Evolutionary conservation across 768 basidiomycete genomes (phyloP).

Genomic region (Macrocybe gigantea): DNA sequence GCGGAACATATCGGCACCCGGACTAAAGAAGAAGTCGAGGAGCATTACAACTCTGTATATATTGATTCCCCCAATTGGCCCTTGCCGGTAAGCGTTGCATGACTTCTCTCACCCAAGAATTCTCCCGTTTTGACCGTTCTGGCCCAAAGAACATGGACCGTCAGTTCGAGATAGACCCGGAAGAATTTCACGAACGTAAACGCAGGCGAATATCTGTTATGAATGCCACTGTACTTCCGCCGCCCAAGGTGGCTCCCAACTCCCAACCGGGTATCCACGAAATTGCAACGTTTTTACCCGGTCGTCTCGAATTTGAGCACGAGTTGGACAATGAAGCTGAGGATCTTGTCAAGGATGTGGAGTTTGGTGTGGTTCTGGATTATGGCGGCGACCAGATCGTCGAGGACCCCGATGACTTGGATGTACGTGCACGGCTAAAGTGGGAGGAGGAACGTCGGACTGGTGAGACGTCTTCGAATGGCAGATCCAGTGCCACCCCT

Average conservation of each 20-base stretch:
- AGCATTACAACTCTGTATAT: conserved; percentile 82
- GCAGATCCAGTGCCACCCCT: conserved; percentile 21
- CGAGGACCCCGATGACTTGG: conserved; percentile 74
- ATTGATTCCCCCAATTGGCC: conserved; percentile 78
- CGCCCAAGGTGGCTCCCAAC: conserved; percentile 72
- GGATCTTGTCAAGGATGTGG: conserved; percentile 89
- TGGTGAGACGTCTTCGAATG: conserved; percentile 17
- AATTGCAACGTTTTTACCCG: conserved; percentile 88
- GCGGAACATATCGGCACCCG: conserved; percentile 93
- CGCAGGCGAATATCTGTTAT: conserved; percentile 82
- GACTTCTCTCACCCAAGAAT: not conserved
- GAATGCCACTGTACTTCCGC: conserved; percentile 48
- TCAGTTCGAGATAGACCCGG: conserved; percentile 66
- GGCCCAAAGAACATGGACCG: conserved; percentile 41
- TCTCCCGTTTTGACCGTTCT: not conserved
- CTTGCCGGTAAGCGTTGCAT: conserved; percentile 54
- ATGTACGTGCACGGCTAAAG: conserved; percentile 53
- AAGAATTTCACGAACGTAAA: conserved; percentile 86
- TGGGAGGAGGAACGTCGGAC: conserved; percentile 43
- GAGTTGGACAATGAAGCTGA: conserved; percentile 98
- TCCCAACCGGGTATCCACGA: conserved; percentile 93
- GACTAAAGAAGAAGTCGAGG: conserved; percentile 88
- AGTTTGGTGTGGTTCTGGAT: conserved; percentile 84
- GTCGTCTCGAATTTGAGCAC: conserved; percentile 97
- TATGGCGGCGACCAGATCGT: conserved; percentile 80